phyloP scores from a whole-genome alignment of 768 basidiomycete genomes.

The Lactarius trivialis region DNA sequence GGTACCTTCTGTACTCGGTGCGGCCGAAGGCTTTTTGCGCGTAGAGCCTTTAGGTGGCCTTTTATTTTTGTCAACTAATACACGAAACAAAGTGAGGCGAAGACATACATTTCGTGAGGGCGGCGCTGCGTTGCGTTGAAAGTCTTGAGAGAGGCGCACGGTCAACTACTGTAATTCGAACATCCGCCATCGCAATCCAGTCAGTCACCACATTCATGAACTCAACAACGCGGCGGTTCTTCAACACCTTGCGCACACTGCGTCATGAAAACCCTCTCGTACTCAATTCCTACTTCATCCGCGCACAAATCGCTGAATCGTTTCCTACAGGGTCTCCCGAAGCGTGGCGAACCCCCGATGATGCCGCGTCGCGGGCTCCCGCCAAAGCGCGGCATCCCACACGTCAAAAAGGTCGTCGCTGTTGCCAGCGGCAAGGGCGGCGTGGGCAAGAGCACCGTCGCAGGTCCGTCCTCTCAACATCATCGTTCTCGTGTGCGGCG shows the following conservation, averaged over 20 bases:
- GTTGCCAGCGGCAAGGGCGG: constrained; percentile 95
- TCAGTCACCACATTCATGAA: not conserved
- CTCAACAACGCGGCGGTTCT: constrained; percentile 5
- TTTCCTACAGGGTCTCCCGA: constrained; percentile 28
- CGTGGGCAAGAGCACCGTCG: constrained; percentile 91
- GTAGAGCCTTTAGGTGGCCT: constrained; percentile 33
- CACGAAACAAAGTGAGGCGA: not conserved
- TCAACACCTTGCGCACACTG: constrained; percentile 14
- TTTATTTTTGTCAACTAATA: not conserved
- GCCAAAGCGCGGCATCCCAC: constrained; percentile 49
- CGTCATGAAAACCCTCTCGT: constrained; percentile 56
- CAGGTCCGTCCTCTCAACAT: constrained; percentile 45
- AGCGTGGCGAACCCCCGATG: constrained; percentile 20
- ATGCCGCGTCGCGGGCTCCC: constrained; percentile 50
- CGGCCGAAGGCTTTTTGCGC: constrained; percentile 27
- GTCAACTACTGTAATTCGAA: no score
- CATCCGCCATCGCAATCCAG: not conserved
- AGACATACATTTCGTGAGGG: constrained; percentile 7
- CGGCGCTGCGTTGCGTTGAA: not conserved
- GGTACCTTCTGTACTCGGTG: constrained; percentile 28
- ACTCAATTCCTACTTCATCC: constrained; percentile 18
- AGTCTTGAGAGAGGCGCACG: not conserved
- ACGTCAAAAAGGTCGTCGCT: constrained; percentile 75
- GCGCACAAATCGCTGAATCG: constrained; percentile 7
- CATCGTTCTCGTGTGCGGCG: not conserved